Evolutionary conservation across 139 green algal species (phyloP).

Genomic region (Closterium sp.): DNA sequence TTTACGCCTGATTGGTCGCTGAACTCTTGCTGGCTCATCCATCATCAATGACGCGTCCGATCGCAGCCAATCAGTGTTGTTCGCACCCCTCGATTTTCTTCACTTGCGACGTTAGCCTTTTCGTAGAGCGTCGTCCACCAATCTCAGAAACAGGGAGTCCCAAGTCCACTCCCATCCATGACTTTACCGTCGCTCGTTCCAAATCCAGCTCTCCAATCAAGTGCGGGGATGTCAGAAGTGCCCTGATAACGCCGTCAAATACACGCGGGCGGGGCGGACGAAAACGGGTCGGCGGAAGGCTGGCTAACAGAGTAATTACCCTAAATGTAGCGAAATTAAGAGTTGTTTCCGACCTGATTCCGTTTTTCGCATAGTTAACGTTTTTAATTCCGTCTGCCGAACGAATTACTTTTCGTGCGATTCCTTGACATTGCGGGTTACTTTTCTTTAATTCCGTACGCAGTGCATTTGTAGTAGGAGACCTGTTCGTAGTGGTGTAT

Average conservation of each 20-base stretch:
- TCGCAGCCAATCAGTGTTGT: not conserved
- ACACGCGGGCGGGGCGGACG: not conserved
- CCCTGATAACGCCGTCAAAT: not conserved
- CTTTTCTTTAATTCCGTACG: too few species aligned
- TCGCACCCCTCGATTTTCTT: not conserved
- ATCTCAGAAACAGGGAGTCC: not conserved
- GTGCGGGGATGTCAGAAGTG: not conserved
- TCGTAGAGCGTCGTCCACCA: not conserved
- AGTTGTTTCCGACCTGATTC: too few species aligned
- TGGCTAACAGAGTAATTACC: too few species aligned
- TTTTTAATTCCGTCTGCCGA: too few species aligned
- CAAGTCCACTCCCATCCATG: not conserved
- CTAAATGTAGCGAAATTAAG: too few species aligned
- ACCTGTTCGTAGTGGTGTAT: too few species aligned
- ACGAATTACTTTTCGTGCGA: too few species aligned
- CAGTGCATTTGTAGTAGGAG: too few species aligned
- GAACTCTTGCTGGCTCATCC: not conserved
- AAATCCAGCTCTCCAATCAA: not conserved
- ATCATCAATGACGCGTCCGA: not conserved
- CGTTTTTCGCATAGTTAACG: too few species aligned
- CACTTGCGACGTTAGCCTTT: not conserved
- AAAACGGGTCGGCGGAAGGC: too few species aligned
- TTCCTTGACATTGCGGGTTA: too few species aligned
- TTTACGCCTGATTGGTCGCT: not conserved
- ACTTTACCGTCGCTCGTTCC: not conserved